These are phyloP conservation scores for Ascochyta fabae DNA, from an alignment of 2,329 filamentous ascomycete species.

Conservation along the genomic window DNA sequence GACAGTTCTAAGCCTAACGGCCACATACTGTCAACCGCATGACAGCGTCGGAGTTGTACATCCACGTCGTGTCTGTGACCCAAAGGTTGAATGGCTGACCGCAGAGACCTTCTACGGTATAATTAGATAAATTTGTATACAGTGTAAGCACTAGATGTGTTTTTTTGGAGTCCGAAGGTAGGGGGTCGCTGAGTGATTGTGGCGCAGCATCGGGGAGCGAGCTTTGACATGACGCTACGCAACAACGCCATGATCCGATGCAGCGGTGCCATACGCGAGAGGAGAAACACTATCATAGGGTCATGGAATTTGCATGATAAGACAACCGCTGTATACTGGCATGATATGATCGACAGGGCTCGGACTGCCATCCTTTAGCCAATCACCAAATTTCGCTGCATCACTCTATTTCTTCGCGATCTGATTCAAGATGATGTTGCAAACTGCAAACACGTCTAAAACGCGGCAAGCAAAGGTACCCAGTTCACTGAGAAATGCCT, in stretches of 20 bases:
- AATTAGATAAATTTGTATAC: neutral
- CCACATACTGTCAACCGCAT: neutral
- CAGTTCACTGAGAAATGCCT: neutral
- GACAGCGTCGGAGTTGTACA: neutral
- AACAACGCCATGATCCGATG: neutral
- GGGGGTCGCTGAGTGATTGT: neutral
- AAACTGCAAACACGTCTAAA: constrained; percentile 1
- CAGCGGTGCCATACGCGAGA: neutral
- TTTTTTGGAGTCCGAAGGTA: neutral
- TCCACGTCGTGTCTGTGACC: no score
- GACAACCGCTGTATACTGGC: constrained; percentile 1
- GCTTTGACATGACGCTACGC: neutral
- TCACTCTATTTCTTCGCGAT: neutral
- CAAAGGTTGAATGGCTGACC: neutral
- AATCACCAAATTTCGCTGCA: constrained; percentile 1
- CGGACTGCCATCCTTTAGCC: neutral
- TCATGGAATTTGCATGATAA: neutral
- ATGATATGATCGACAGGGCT: neutral
- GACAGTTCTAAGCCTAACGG: neutral
- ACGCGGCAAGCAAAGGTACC: neutral
- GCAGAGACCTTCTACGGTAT: neutral
- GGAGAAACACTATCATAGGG: neutral
- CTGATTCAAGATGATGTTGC: constrained; percentile 3
- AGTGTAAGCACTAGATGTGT: neutral
- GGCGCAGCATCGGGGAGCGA: neutral